A percentile compares a stretch with the other conserved stretches of the same genome.
phyloP scores from a whole-genome alignment of 2,329 filamentous ascomycete genomes.

The Cordyceps militaris region DNA sequence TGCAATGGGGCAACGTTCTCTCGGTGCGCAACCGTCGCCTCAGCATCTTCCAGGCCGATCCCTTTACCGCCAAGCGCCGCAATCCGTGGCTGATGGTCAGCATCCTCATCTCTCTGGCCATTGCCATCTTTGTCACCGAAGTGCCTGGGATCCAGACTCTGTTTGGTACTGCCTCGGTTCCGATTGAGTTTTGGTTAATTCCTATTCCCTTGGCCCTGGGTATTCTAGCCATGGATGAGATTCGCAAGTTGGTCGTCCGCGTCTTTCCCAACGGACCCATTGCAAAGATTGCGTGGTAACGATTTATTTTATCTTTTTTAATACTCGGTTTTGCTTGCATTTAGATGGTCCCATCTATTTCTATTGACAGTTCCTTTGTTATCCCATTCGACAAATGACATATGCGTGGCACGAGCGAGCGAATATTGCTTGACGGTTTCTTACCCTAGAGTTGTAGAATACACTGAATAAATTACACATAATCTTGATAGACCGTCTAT shows the following conservation, averaged over 20 bases:
- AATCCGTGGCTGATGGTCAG: slow-evolving; percentile 43
- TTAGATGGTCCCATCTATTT: too few species aligned
- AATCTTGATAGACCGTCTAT: too few species aligned
- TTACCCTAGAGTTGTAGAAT: too few species aligned
- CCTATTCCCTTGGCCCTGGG: slow-evolving; percentile 43
- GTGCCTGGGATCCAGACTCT: slow-evolving; percentile 41
- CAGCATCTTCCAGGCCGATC: slow-evolving; percentile 45
- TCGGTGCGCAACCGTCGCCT: slow-evolving; percentile 44
- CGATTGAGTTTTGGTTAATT: slow-evolving; percentile 46
- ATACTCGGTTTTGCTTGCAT: background rate
- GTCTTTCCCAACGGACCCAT: slow-evolving; percentile 36
- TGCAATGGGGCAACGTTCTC: slow-evolving; percentile 49
- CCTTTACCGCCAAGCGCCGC: slow-evolving; percentile 36
- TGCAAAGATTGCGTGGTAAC: slow-evolving; percentile 43
- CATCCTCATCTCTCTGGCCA: slow-evolving; percentile 39
- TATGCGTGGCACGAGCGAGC: too few species aligned
- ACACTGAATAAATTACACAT: too few species aligned
- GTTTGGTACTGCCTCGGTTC: slow-evolving; percentile 42
- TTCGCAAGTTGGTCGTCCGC: slow-evolving; percentile 43
- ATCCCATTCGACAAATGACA: too few species aligned
- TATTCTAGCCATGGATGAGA: slow-evolving; percentile 45
- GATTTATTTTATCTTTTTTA: background rate
- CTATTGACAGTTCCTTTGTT: too few species aligned
- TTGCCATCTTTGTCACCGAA: slow-evolving; percentile 48
- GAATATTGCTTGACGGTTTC: too few species aligned